Percentiles rank a stretch among this genome's conserved stretches.
phyloP scores from a whole-genome alignment of 2,329 filamentous ascomycete species.

The Rutstroemia sp. region DNA sequence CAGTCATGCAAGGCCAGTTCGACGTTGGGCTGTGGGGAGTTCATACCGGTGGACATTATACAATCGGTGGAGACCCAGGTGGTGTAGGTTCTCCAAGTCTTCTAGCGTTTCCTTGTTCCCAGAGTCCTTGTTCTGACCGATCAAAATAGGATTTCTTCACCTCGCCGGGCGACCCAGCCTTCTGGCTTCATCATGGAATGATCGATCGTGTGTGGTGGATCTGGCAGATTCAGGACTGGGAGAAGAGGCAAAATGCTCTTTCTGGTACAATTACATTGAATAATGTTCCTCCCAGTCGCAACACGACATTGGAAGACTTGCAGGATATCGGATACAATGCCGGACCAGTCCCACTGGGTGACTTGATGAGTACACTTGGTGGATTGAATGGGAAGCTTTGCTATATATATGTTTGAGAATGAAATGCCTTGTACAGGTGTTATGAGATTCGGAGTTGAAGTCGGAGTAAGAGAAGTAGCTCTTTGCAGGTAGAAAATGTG shows the following conservation, averaged over 20 bases:
- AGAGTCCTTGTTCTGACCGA: not conserved
- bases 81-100: constrained; percentile 26
- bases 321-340: constrained; percentile 18
- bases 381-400: constrained; percentile 33
- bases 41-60: constrained; percentile 35
- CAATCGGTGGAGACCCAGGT: constrained; percentile 37
- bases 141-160: constrained; percentile 32
- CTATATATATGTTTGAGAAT: constrained; percentile 34
- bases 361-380: constrained; percentile 35
- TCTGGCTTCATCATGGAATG: constrained; percentile 39
- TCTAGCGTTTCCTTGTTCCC: not conserved
- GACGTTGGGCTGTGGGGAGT: constrained; percentile 29
- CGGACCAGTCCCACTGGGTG: constrained; percentile 25
- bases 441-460: not conserved
- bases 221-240: constrained; percentile 39
- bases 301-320: constrained; percentile 35
- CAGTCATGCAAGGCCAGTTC: constrained; percentile 36
- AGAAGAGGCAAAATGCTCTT: constrained; percentile 22
- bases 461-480: not conserved
- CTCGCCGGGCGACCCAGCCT: constrained; percentile 37
- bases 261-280: constrained; percentile 34
- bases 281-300: constrained; percentile 33
- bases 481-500: no score
- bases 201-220: constrained; percentile 41
- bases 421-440: not conserved